A percentile compares a stretch with the other conserved stretches of the same genome.
Evolutionary conservation across 192 early-diverging fungal genomes (phyloP).

Genomic region (Kickxella alabastrina): DNA sequence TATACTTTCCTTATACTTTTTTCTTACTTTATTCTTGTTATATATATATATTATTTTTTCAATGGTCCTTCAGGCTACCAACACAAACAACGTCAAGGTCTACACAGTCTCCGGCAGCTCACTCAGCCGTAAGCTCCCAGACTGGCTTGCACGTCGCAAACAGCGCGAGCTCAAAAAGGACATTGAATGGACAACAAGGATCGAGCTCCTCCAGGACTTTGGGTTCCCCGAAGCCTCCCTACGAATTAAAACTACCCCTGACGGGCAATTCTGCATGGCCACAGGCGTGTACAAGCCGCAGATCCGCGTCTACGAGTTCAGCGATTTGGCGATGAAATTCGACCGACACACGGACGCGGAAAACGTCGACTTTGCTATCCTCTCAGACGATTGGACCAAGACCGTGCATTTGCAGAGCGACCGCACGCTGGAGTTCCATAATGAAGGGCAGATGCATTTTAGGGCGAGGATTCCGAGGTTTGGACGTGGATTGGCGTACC

Average conservation of each 20-base stretch:
- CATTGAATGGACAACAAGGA: constrained; percentile 77
- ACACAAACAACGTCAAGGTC: constrained; percentile 93
- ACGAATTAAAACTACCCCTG: constrained; percentile 75
- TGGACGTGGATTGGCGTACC: constrained; percentile 87
- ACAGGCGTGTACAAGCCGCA: constrained; percentile 99
- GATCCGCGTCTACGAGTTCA: constrained; percentile 89
- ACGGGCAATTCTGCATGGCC: constrained; percentile 85
- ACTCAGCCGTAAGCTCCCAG: constrained; percentile 76
- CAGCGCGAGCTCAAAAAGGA: constrained; percentile 86
- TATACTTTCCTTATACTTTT: not conserved
- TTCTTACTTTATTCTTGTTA: not conserved
- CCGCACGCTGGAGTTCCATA: constrained; percentile 87
- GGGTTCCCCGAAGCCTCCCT: constrained; percentile 93
- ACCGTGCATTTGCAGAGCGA: constrained; percentile 87
- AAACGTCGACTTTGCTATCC: constrained; percentile 75
- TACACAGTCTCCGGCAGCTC: constrained; percentile 72
- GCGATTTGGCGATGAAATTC: constrained; percentile 96
- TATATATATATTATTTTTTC: too few relatives aligned
- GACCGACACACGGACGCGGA: constrained; percentile 93
- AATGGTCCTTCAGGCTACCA: constrained; percentile 79
- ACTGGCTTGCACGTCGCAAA: constrained; percentile 89
- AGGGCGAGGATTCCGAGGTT: constrained; percentile 92
- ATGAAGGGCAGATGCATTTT: constrained; percentile 94
- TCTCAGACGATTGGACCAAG: constrained; percentile 99
- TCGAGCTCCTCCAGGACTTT: constrained; percentile 98